Evolutionary conservation across 805 yeast genomes (phyloP).

Genomic region (Candida fluviatilis): DNA sequence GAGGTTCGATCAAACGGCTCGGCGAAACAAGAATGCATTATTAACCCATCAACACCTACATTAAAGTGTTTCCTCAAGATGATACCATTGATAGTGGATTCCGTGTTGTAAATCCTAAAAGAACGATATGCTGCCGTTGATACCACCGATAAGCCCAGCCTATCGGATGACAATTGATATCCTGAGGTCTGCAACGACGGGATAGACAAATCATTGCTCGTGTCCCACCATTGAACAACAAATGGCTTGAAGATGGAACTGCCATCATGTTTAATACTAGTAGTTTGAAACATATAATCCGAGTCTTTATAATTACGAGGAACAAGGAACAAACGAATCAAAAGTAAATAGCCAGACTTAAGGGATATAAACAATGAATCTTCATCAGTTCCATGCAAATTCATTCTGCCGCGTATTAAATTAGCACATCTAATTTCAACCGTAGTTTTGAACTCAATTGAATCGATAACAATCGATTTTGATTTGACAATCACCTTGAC

Average conservation of each 20-base stretch:
- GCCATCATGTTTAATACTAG: constrained; percentile 7
- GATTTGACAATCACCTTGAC: constrained; percentile 27
- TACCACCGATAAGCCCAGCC: constrained; percentile 35
- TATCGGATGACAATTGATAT: constrained; percentile 27
- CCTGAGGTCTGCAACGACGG: constrained; percentile 23
- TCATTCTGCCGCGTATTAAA: constrained; percentile 19
- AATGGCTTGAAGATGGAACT: constrained; percentile 34
- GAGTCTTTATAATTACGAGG: constrained; percentile 27
- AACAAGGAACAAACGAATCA: constrained; percentile 35
- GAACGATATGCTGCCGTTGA: constrained; percentile 32
- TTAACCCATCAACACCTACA: constrained; percentile 36
- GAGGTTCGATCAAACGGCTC: constrained; percentile 25
- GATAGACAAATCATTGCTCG: constrained; percentile 3
- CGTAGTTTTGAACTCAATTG: constrained; percentile 25
- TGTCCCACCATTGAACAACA: constrained; percentile 50
- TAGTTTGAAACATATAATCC: constrained; percentile 12
- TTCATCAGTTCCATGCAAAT: constrained; percentile 16
- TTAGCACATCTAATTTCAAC: constrained; percentile 30
- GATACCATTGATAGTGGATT: constrained; percentile 33
- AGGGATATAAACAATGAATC: constrained; percentile 39
- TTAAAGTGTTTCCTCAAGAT: constrained; percentile 35
- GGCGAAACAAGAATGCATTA: constrained; percentile 41
- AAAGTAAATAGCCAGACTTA: constrained; percentile 36
- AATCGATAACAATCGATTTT: constrained; percentile 29
- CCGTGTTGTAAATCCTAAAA: constrained; percentile 35